Base-by-base conservation (phyloP, 352 stramenopile genomes). In the Phytophthora fragariaefolia region DNA sequence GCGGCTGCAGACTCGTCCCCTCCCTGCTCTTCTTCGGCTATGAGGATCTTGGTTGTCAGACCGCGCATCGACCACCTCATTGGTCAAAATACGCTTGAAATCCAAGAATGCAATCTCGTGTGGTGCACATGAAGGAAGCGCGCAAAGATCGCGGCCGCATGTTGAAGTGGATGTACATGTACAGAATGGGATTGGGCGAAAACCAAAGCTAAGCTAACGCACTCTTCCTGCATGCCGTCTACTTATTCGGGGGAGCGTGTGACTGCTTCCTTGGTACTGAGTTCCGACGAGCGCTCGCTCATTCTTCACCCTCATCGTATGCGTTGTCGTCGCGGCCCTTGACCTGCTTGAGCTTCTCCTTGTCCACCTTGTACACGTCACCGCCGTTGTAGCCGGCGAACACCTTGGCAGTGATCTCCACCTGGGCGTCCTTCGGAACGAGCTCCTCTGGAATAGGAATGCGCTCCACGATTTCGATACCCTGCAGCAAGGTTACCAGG, bases 341-440 rank as follows among this genome's bases (percentile, higher is more conserved):
- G 54, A 97, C 95, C 38, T 92, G 83, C 71, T 99, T 98, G 54
- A 99, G 79, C 54, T 87, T 92, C 40, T 96, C 81, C 59, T 92
- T 79, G 74, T 98, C 90, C 71, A 98, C 94, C 76, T 98, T 88
- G 85, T 98, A 98, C 42, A 97, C 89, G 42, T 80, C 83, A 27
- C 96, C 96, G 43, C 87, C 83, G 55, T 95, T 93, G 76, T 95
- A 96, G 43, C 86, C 87, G 15, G 87, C 85, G 61, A 83, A 96
- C 3, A 99, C 97, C 85, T 99, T 99, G 55, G 98, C 98, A 3
- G 94, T 98, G 69, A 99, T 99, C 83, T 99, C 98, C 22, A 99
- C 98, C 70, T 99, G 87, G 12, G 96, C 98, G 78, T 99, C 98
- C 42, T 96, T 88, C 8, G 98, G 98, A 10, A 99, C 97, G 18